Conservation (phyloP, 192 early-diverging fungal species). For the Entomortierella beljakovae region DNA sequence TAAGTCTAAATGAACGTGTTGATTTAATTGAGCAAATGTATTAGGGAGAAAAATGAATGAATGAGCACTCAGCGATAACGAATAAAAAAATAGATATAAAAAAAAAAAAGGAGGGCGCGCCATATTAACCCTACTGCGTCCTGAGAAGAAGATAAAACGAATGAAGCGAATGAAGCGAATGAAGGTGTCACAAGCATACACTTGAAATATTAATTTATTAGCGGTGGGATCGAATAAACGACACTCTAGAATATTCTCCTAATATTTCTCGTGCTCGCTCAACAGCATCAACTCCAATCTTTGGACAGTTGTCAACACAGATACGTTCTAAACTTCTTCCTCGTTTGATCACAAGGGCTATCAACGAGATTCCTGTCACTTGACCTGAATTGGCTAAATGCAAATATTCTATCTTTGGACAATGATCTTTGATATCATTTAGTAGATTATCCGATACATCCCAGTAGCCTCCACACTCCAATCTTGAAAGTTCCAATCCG, state of each 20-base stretch:
- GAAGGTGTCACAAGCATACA: too few species aligned
- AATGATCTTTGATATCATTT: slow-evolving; percentile 25
- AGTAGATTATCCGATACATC: slow-evolving; percentile 31
- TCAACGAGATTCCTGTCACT: slow-evolving; percentile 31
- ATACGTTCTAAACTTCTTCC: slow-evolving; percentile 23
- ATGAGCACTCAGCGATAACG: too few species aligned
- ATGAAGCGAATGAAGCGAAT: too few species aligned
- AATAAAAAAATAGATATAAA: too few species aligned
- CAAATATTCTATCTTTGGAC: slow-evolving; percentile 30
- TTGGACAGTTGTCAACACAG: slow-evolving; percentile 34
- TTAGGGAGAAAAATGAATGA: too few species aligned
- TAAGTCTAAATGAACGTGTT: too few species aligned
- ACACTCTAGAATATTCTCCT: slow-evolving; percentile 23
- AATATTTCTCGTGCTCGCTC: slow-evolving; percentile 25
- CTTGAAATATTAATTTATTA: too few species aligned
- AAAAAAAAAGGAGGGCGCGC: too few species aligned
- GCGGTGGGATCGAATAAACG: slow-evolving; percentile 16
- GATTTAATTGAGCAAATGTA: too few species aligned
- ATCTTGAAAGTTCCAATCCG: slow-evolving; percentile 14
- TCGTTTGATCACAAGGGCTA: slow-evolving; percentile 34
- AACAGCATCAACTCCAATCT: slow-evolving; percentile 26
- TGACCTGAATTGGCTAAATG: slow-evolving; percentile 22
- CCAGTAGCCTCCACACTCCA: slow-evolving; percentile 32
- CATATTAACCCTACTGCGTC: too few species aligned
- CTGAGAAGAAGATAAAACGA: too few species aligned